Percentiles rank a stretch among this genome's conserved stretches.
These are phyloP conservation scores for Globisporangium spiculum DNA, from an alignment of 352 stramenopile species.

Conservation along the genomic window DNA sequence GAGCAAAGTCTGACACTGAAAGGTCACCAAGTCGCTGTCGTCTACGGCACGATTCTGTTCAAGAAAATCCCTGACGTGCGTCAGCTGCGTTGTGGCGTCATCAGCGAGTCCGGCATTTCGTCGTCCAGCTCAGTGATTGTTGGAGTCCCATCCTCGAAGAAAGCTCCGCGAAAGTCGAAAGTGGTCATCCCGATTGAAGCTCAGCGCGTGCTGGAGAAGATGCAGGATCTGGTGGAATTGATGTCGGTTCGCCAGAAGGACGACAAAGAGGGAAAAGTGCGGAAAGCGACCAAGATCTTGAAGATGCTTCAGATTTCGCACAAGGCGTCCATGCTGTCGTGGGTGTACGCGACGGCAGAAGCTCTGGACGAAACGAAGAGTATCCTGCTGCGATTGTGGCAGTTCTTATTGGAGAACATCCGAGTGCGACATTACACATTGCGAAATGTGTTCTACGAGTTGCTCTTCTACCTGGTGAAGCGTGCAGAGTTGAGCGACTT, in stretches of 20 bases:
- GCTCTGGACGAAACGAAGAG: slow-evolving; percentile 86
- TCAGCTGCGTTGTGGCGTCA: slow-evolving; percentile 82
- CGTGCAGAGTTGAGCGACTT: slow-evolving; percentile 83
- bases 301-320: slow-evolving; percentile 89
- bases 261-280: slow-evolving; percentile 88
- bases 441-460: slow-evolving; percentile 87
- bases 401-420: slow-evolving; percentile 89
- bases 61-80: slow-evolving; percentile 88
- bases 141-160: slow-evolving; percentile 54
- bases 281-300: slow-evolving; percentile 87
- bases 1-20: slow-evolving; percentile 87
- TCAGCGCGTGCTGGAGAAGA: slow-evolving; percentile 86
- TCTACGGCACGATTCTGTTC: slow-evolving; percentile 87
- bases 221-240: slow-evolving; percentile 84
- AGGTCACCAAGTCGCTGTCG: slow-evolving; percentile 81
- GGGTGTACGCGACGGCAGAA: slow-evolving; percentile 81
- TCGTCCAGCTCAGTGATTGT: slow-evolving; percentile 88
- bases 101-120: slow-evolving; percentile 86
- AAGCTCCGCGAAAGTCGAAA: slow-evolving; percentile 61
- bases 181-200: slow-evolving; percentile 84
- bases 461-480: slow-evolving; percentile 89
- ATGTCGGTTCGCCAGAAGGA: slow-evolving; percentile 88
- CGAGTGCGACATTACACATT: slow-evolving; percentile 88
- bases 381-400: slow-evolving; percentile 82
- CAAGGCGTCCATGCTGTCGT: slow-evolving; percentile 88